phyloP scores from a whole-genome alignment of 805 yeast species.

The Candida andamanensis region DNA sequence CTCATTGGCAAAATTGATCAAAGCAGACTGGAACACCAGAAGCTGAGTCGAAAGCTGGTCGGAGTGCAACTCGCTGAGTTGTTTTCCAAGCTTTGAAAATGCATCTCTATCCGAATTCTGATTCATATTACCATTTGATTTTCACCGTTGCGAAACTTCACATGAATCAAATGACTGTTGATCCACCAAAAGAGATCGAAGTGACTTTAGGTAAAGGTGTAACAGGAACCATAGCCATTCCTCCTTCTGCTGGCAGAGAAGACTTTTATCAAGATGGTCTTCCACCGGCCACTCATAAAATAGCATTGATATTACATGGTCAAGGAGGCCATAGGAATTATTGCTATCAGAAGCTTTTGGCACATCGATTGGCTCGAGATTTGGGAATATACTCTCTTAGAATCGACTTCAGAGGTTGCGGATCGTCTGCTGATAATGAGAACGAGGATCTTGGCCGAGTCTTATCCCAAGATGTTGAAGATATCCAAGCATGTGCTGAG shows the following conservation, averaged over 20 bases:
- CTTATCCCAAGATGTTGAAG: conserved; percentile 61
- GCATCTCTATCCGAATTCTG: conserved; percentile 17
- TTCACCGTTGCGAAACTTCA: not conserved
- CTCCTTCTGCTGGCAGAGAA: conserved; percentile 20
- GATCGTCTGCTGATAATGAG: conserved; percentile 57
- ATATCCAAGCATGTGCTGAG: conserved; percentile 43
- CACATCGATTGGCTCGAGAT: conserved; percentile 51
- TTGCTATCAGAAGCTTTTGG: conserved; percentile 63
- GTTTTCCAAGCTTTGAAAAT: conserved; percentile 48
- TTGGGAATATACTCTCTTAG: conserved; percentile 64
- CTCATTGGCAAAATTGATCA: conserved; percentile 68
- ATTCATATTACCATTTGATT: not conserved
- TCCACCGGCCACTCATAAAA: conserved; percentile 39
- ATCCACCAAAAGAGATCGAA: conserved; percentile 28
- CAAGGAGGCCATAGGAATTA: conserved; percentile 80
- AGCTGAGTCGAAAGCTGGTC: conserved; percentile 66
- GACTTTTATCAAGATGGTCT: conserved; percentile 19
- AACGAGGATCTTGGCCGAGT: conserved; percentile 46
- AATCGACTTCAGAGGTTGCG: conserved; percentile 84
- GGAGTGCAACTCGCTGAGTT: conserved; percentile 48
- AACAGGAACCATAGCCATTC: conserved; percentile 34
- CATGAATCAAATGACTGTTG: too few relatives aligned
- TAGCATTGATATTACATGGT: conserved; percentile 74
- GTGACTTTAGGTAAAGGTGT: conserved; percentile 32
- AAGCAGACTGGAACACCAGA: conserved; percentile 68